Evolutionary conservation across 257 asterid genomes (phyloP).

Genomic region (Lycium ferocissimum): DNA sequence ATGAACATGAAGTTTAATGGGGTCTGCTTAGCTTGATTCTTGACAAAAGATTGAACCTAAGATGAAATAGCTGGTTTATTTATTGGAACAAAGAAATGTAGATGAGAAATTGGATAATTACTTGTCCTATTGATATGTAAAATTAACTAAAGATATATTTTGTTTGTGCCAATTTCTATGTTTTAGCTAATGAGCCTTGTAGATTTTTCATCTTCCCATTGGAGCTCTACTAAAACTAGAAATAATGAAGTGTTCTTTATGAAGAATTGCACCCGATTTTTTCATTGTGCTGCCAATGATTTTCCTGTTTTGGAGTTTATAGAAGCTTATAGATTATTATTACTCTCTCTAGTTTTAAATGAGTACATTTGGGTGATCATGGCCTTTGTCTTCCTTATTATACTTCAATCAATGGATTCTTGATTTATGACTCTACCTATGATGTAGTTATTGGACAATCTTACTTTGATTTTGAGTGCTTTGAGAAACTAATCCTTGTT

Average conservation of each 20-base stretch:
- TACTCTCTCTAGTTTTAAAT: background rate
- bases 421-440: slow-evolving; percentile 22
- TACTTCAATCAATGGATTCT: background rate
- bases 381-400: background rate
- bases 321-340: background rate
- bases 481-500: slow-evolving; percentile 20
- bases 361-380: background rate
- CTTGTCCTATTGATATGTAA: background rate
- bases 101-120: background rate
- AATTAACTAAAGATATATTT: background rate
- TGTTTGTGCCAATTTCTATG: slow-evolving; percentile 9
- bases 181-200: background rate
- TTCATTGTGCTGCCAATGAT: background rate
- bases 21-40: slow-evolving; percentile 11
- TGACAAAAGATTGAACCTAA: background rate
- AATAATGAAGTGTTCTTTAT: background rate
- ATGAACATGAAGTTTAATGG: slow-evolving; percentile 22
- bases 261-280: background rate
- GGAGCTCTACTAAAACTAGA: slow-evolving; percentile 16
- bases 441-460: slow-evolving; percentile 19
- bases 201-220: background rate
- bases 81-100: background rate
- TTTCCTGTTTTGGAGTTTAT: background rate
- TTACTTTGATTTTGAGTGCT: background rate
- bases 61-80: background rate